Conservation (phyloP, 805 yeast species). For the Spathaspora hagerdaliae region DNA sequence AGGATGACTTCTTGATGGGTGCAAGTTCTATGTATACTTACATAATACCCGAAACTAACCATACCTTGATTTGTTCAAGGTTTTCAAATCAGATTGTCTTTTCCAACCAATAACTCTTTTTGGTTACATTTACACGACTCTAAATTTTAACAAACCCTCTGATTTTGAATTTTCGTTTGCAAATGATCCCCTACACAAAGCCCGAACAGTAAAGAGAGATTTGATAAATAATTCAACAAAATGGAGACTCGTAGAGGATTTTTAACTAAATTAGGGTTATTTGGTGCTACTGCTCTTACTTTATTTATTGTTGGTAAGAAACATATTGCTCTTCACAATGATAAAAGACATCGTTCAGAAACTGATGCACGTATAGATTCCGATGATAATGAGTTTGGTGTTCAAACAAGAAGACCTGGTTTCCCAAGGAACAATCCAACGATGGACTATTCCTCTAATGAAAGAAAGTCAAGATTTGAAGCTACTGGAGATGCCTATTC, state of each 20-base stretch:
- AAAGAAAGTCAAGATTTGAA: slow-evolving; percentile 60
- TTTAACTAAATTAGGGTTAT: slow-evolving; percentile 29
- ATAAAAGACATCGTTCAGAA: slow-evolving; percentile 30
- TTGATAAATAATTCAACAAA: no score
- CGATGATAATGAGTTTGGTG: slow-evolving; percentile 26
- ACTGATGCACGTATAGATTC: slow-evolving; percentile 33
- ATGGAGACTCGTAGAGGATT: slow-evolving; percentile 38
- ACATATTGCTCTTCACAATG: slow-evolving; percentile 31
- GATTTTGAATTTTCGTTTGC: no score
- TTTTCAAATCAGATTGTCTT: no score
- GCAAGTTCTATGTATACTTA: no score
- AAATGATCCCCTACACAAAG: no score
- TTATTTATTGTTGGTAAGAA: slow-evolving; percentile 31
- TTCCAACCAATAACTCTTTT: no score
- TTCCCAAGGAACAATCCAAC: slow-evolving; percentile 39
- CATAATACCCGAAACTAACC: no score
- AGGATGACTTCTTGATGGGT: no score
- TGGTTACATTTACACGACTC: no score
- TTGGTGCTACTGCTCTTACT: slow-evolving; percentile 26
- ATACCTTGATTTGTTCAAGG: no score
- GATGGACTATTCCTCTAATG: slow-evolving; percentile 25
- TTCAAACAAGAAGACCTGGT: slow-evolving; percentile 46
- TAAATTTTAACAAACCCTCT: no score
- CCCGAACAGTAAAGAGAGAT: no score
- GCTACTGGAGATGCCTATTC: slow-evolving; percentile 63